Base-by-base conservation (phyloP, 2,329 filamentous ascomycete genomes). In the Colletotrichum magnum region DNA sequence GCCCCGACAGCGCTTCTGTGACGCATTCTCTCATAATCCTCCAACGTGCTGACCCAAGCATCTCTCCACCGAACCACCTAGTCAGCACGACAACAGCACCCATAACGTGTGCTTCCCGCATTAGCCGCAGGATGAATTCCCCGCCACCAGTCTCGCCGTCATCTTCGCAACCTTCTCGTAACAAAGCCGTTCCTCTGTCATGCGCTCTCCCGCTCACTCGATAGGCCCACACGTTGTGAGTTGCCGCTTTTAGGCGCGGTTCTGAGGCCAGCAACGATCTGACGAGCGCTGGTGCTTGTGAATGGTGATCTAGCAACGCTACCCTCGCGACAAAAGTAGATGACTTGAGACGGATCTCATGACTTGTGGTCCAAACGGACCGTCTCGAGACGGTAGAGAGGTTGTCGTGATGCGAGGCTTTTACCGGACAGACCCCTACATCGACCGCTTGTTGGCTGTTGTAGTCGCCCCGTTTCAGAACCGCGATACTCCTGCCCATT, bases 391-490 rank as follows among this genome's bases (percentile, higher is more conserved):
- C n/a, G 13, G 32, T 18, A 15, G 48, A 18, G 15, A 16, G 26
- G 21, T 43, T 26, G n/a, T 24, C 28, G 16, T 73, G 32, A 59
- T 68, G 26, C 62, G 73, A 64, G 61, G 71, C 66, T 47, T 60
- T 65, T 62, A 71, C 58, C 36, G 63, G 69, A 57, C 68, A 53
- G 50, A 32, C 32, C 16, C 9, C 18, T 13, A 64, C 39, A 71
- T 57, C 63, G 71, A 6, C 26, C 39, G 64, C 26, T 21, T 48
- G 41, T 72, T 71, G 58, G 74, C 21, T 15, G 6, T 26, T 18
- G 77, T 96, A 96, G 2, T 92, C 93, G 77, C 92, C 90, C 73
- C 94, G 85, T 79, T 94, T 94, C 74, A 97, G 83, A 1, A 96
- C 92, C 4, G 88, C 86, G 15, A 97, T 83, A 59, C 94, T 90